Percentiles rank a stretch among this genome's conserved stretches.
Conservation (phyloP, 2,329 filamentous ascomycete species). For the Xylaria sp. region DNA sequence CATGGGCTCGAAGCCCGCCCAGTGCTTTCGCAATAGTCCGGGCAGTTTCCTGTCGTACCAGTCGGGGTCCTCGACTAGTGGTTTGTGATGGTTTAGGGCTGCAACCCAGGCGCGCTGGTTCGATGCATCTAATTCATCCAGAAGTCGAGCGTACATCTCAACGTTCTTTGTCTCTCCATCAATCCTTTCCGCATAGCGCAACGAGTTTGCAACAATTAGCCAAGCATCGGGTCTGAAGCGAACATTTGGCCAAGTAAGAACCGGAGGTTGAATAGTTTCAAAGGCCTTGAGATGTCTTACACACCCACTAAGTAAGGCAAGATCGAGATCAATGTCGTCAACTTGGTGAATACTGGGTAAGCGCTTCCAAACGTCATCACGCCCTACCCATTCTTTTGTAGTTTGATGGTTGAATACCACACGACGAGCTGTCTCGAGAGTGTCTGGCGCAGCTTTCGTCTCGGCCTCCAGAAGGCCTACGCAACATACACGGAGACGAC, state of each 20-base stretch:
- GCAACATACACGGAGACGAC: slow-evolving; percentile 43
- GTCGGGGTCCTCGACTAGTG: slow-evolving; percentile 49
- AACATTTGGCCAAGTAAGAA: slow-evolving; percentile 48
- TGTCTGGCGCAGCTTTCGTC: slow-evolving; percentile 38
- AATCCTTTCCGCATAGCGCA: slow-evolving; percentile 48
- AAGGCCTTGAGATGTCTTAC: slow-evolving; percentile 48
- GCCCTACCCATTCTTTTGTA: slow-evolving; percentile 49
- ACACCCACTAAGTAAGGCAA: slow-evolving; percentile 48
- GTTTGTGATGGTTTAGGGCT: slow-evolving; percentile 46
- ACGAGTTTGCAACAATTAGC: slow-evolving; percentile 48
- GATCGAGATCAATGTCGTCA: slow-evolving; percentile 44
- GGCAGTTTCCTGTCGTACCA: slow-evolving; percentile 49
- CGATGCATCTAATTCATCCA: slow-evolving; percentile 48
- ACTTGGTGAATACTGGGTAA: slow-evolving; percentile 41
- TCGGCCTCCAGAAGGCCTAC: slow-evolving; percentile 48
- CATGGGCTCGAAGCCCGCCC: slow-evolving; percentile 51
- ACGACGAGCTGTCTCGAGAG: slow-evolving; percentile 42
- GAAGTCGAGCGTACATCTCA: slow-evolving; percentile 43
- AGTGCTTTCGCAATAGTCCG: slow-evolving; percentile 45
- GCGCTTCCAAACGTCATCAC: slow-evolving; percentile 48
- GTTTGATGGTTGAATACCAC: slow-evolving; percentile 51
- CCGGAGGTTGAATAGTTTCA: slow-evolving; percentile 42
- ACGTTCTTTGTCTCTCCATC: slow-evolving; percentile 43
- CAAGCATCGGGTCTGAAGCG: slow-evolving; percentile 50
- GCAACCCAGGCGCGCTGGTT: slow-evolving; percentile 47